Percentiles rank a stretch among this genome's conserved stretches.
Evolutionary conservation across 1,139 yeast species (phyloP).

Genomic region (Blastobotrys capitulatus): DNA sequence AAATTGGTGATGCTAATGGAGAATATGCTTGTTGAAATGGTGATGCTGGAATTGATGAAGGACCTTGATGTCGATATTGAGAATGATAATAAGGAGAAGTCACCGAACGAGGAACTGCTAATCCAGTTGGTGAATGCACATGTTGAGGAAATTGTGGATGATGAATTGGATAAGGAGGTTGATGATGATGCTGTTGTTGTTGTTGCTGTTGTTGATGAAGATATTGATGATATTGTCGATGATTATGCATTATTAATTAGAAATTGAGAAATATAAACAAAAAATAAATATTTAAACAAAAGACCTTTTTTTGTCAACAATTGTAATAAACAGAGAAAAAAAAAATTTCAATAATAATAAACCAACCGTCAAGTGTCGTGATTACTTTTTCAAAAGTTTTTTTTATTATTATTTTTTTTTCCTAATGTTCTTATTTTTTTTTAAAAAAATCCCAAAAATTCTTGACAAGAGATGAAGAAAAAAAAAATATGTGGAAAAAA

Average conservation of each 20-base stretch:
- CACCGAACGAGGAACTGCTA: conserved; percentile 8
- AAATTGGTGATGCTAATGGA: conserved; percentile 7
- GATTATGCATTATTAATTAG: conserved; percentile 6
- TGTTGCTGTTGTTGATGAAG: conserved; percentile 11
- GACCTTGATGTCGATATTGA: not conserved
- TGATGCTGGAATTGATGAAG: not conserved
- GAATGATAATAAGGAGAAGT: conserved; percentile 4
- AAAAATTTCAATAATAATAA: not conserved
- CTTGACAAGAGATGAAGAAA: not conserved
- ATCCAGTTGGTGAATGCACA: conserved; percentile 1
- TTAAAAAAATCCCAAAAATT: not conserved
- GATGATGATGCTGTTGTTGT: conserved; percentile 5
- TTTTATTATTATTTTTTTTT: not conserved
- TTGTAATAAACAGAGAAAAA: not conserved
- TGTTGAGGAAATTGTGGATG: not conserved
- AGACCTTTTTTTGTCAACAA: not conserved
- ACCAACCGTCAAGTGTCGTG: not conserved
- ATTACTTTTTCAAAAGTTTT: not conserved
- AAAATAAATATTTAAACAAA: not conserved
- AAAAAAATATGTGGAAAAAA: not conserved
- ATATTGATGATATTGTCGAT: conserved; percentile 8
- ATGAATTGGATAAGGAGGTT: not conserved
- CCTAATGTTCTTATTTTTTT: not conserved
- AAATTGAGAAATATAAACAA: not conserved
- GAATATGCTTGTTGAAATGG: conserved; percentile 3